These are phyloP conservation scores for Nymphaea thermarum DNA, from an alignment of 164 flowering plant genomes.

Conservation along the genomic window DNA sequence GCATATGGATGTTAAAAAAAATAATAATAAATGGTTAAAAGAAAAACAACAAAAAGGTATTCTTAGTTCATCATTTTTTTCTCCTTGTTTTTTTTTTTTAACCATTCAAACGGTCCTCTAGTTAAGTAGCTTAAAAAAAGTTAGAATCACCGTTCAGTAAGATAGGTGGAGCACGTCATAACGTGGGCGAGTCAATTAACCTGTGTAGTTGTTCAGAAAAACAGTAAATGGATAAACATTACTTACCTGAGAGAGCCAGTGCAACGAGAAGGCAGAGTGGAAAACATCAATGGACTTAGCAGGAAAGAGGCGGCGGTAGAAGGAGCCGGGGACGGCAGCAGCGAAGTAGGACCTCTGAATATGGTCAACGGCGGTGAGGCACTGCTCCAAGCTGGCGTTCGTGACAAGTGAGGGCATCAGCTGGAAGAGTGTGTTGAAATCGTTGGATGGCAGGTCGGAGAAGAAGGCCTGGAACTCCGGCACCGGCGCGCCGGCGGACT, in stretches of 20 bases:
- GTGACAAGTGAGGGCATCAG: constrained; percentile 52
- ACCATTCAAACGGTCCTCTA: neutral
- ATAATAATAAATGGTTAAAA: too few relatives aligned
- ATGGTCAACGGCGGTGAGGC: constrained; percentile 38
- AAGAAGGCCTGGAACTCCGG: constrained; percentile 86
- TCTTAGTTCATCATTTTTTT: too few relatives aligned
- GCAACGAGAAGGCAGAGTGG: constrained; percentile 86
- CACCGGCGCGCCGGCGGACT: constrained; percentile 30
- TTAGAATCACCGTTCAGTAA: neutral
- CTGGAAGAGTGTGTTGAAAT: constrained; percentile 88
- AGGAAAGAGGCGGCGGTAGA: constrained; percentile 73
- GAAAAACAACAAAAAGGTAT: too few relatives aligned
- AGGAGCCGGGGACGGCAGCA: constrained; percentile 80
- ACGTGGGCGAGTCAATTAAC: too few relatives aligned
- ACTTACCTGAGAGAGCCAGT: constrained; percentile 85
- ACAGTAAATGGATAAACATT: too few relatives aligned
- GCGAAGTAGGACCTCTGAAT: constrained; percentile 60
- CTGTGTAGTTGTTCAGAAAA: too few relatives aligned
- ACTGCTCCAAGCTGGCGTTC: constrained; percentile 68
- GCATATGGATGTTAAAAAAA: too few relatives aligned
- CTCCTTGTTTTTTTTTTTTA: too few relatives aligned
- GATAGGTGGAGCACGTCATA: neutral
- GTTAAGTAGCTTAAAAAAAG: neutral
- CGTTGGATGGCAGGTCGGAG: constrained; percentile 85
- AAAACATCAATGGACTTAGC: constrained; percentile 51